Conservation (phyloP, 345 rosid genomes). For the Melastoma malabathricum region DNA sequence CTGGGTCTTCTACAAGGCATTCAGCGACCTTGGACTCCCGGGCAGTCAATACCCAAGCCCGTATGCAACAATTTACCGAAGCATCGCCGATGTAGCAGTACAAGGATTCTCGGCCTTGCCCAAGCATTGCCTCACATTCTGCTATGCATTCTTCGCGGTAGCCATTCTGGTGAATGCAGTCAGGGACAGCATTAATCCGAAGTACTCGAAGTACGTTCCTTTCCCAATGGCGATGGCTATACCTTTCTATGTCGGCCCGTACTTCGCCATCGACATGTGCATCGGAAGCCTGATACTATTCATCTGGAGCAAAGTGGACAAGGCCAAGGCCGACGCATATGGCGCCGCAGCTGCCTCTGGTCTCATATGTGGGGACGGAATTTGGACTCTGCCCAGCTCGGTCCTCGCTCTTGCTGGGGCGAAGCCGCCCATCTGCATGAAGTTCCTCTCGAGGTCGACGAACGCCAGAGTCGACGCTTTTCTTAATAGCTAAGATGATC, state of each 20-base stretch:
- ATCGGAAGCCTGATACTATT: conserved; percentile 21
- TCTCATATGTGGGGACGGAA: conserved; percentile 8
- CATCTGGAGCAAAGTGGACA: conserved; percentile 15
- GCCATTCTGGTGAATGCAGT: conserved; percentile 18
- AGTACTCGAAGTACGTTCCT: conserved; percentile 15
- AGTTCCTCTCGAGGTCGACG: conserved; percentile 6
- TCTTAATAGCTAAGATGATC: not conserved
- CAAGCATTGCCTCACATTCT: conserved; percentile 15
- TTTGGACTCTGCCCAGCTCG: conserved; percentile 9
- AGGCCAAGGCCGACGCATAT: not conserved
- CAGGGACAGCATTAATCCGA: conserved; percentile 7
- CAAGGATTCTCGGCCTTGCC: conserved; percentile 13
- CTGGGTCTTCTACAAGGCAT: conserved; percentile 22
- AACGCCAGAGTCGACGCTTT: no score
- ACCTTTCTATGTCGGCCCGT: conserved; percentile 27
- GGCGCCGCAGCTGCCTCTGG: conserved; percentile 7
- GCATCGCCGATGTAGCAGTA: conserved; percentile 9
- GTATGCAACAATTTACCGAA: conserved; percentile 2
- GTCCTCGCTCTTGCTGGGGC: conserved; percentile 5
- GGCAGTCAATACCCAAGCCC: conserved; percentile 6
- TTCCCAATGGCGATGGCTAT: conserved; percentile 34
- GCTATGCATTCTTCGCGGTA: conserved; percentile 22
- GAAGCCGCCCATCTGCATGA: conserved; percentile 10
- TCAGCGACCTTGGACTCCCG: conserved; percentile 5
- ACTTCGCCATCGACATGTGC: conserved; percentile 39